Evolutionary conservation across 768 basidiomycete genomes (phyloP), one percentile per base, ranked within the genome.

Genomic region (Lyophyllum semitale): DNA sequence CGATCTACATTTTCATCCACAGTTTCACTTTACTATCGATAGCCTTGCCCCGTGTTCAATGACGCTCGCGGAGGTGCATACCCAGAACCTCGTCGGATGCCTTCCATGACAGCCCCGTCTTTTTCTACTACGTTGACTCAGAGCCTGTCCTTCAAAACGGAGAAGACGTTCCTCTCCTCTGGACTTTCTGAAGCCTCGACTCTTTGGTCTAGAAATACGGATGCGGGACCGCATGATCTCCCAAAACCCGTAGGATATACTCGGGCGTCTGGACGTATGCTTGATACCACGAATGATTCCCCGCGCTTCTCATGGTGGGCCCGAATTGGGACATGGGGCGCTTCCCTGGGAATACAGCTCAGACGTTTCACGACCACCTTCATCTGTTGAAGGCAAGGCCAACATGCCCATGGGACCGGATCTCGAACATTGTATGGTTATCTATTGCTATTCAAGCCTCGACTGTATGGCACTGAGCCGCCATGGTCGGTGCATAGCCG

Each of bases 151-250:
- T 71, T 74, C 54, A 62, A 63, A 40, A 72, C 74, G 4, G 68
- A 78, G 61, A 68, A 64, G 56, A 74, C 73, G 22, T 66, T 67
- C 52, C 51, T 68, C 43, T 72, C 73, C 44, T 58, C 76, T 60
- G 52, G 68, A 62, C 38, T 65, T 60, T 61, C 68, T 20, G 60
- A 65, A 47, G 54, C 53, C 30, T 69, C 66, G 17, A 65, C 62
- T 35, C 61, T 65, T 23, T 75, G 73, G 70, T 68, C 72, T 30
- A 63, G 65, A 15, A 60, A 49, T 59, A 30, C 57, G 44, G 45
- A 61, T 38, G 43, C 54, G 27, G 53, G 59, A 51, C 50, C 68
- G 35, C 52, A 71, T 60, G 63, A 54, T 60, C 62, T 53, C 26
- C 55, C 50, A n/a, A 65, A 56, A 30, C 48, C 38, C 27, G 25